Conservation (phyloP, 1,139 yeast genomes). For the Pichia sp. region DNA sequence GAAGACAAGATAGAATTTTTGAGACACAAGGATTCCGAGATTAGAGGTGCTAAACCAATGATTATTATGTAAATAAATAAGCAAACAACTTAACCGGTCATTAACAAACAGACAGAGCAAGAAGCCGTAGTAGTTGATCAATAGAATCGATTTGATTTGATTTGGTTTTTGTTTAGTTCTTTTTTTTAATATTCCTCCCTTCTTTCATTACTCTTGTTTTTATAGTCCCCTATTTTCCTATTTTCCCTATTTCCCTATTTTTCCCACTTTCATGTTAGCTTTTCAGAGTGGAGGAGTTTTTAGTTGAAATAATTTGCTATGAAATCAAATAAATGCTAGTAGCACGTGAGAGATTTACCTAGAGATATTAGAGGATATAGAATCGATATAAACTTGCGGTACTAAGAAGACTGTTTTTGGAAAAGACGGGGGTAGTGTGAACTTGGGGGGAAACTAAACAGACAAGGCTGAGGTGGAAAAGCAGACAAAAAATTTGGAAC, state of each 20-base stretch:
- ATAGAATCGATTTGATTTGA: neutral
- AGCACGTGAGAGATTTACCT: neutral
- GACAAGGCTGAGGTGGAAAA: neutral
- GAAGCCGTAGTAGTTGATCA: neutral
- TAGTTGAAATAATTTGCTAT: neutral
- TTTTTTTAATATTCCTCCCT: neutral
- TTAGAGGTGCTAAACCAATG: conserved; percentile 19
- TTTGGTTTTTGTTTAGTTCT: neutral
- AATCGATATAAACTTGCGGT: too few relatives aligned
- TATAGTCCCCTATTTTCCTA: neutral
- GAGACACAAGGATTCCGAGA: conserved; percentile 45
- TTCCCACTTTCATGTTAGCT: neutral
- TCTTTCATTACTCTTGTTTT: neutral
- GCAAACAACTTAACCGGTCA: neutral
- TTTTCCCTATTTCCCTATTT: neutral
- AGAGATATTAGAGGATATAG: too few relatives aligned
- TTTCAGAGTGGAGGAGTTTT: neutral
- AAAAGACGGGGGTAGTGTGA: neutral
- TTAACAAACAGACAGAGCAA: neutral
- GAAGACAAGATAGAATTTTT: conserved; percentile 72
- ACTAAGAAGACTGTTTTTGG: too few relatives aligned
- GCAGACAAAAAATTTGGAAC: neutral
- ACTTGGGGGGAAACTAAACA: neutral
- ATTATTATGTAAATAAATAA: conserved; percentile 16
- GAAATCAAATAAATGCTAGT: neutral